Evolutionary conservation across 2,329 filamentous ascomycete genomes (phyloP), one percentile per base, ranked within the genome.

Genomic region (Aspergillus fructus): DNA sequence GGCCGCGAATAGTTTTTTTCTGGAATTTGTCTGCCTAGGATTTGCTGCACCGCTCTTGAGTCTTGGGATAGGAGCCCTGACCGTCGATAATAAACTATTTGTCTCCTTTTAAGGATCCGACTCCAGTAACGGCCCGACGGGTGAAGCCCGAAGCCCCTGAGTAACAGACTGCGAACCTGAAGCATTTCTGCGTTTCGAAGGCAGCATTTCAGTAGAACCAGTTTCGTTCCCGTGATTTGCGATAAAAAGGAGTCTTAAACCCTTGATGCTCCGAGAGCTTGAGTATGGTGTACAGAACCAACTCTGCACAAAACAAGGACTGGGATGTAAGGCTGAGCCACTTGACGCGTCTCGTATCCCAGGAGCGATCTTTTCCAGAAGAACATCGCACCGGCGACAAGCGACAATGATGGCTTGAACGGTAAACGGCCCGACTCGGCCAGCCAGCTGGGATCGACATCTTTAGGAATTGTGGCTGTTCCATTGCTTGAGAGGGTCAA

Each of bases 331-430:
- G 30, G n/a, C 48, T 39, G 17, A 21, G 19, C 21, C 23, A 30
- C 27, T 49, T 59, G 59, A 64, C 62, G 58, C 62, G 60, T 21
- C 21, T 3, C 3, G 21, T 60, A 62, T 54, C 43, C 52, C 46
- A 46, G 39, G 53, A 61, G 60, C 62, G 60, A 64, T 64, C 60
- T 21, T 53, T 62, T 52, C 58, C 55, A 30, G 24, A 52, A 41
- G 30, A 49, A 42, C 34, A 41, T 33, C 43, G 13, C 6, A 39
- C 39, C 24, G 33, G 39, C 53, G 19, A 56, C 60, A 55, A 24
- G 42, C 37, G 11, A 17, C 34, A 30, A 57, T 63, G 19, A 19
- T 19, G 59, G 59, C 61, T 52, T 62, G 59, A 60, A 39, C 50
- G 46, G 41, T 39, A 27, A 45, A 37, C 48, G 39, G 42, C 45